Percentiles rank a stretch among this genome's conserved stretches.
phyloP scores from a whole-genome alignment of 306 rosid genomes.

The Ziziphus jujuba region DNA sequence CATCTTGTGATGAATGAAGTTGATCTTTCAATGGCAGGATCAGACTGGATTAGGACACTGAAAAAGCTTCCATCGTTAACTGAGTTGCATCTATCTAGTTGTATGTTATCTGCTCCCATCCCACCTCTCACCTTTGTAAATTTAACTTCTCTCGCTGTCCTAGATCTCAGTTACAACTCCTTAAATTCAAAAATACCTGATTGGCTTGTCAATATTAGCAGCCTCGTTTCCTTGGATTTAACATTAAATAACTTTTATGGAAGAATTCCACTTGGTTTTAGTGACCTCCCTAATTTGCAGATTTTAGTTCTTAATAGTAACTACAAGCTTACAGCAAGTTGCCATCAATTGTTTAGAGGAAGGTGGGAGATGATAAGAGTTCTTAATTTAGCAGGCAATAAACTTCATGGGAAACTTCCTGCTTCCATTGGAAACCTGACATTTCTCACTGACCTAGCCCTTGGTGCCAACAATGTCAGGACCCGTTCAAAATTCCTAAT shows the following conservation, averaged over 20 bases:
- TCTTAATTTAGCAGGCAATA: too few species aligned
- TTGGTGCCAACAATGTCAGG: too few species aligned
- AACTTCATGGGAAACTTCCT: too few species aligned
- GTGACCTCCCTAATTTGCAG: slow-evolving; percentile 29
- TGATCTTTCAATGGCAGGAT: slow-evolving; percentile 37
- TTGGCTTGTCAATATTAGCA: slow-evolving; percentile 40
- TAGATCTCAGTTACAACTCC: too few species aligned
- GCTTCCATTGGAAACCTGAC: too few species aligned
- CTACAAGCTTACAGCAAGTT: neutral
- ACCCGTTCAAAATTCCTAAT: too few species aligned
- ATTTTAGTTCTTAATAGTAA: slow-evolving; percentile 9
- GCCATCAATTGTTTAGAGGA: too few species aligned
- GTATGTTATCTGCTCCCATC: slow-evolving; percentile 22
- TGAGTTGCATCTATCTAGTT: slow-evolving; percentile 31
- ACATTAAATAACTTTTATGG: slow-evolving; percentile 16
- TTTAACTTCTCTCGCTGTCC: too few species aligned
- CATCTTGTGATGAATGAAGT: slow-evolving; percentile 36
- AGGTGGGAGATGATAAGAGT: too few species aligned
- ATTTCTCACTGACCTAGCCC: too few species aligned
- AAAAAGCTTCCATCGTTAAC: slow-evolving; percentile 28
- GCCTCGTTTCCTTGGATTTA: slow-evolving; percentile 21
- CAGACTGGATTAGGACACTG: slow-evolving; percentile 29
- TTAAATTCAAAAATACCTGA: slow-evolving; percentile 21
- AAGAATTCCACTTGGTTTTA: slow-evolving; percentile 37
- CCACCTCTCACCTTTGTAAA: slow-evolving; percentile 1